Base-by-base conservation (phyloP, 768 basidiomycete genomes). In the Suillus cothurnatus region DNA sequence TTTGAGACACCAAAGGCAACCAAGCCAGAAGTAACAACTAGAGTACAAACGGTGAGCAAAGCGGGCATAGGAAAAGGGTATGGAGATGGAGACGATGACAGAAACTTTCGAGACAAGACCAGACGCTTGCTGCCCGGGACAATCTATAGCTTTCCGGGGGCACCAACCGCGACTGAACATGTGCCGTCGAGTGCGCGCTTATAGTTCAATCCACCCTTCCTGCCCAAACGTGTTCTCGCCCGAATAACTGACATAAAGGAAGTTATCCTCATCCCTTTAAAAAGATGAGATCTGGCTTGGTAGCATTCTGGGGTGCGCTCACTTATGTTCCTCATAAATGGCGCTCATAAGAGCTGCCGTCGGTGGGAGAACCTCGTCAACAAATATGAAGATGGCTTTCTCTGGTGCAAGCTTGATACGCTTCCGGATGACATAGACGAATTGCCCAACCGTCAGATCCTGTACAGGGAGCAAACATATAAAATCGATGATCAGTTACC, bases 311-410 rank as follows among this genome's bases (percentile, higher is more conserved):
- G 61, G 57, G 60, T 4, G 38, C 17, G 85, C 93, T 73, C 68
- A 98, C 96, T 99, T 99, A 86, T 99, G 97, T 80, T 99, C 97
- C 80, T 99, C 97, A 73, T 99, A 99, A 74, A 99, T 98, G 63
- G 94, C 90, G 73, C 94, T 95, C 97, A 99, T 99, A 58, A 99
- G 82, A 3, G 97, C 96, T 17, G 97, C 97, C 1, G 97, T 99
- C 50, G 97, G 97, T 52, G 97, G 97, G 34, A 99, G 85, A 62
- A 99, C 95, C 78, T 99, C 97, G 72, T 99, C 95, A 61, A 99
- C 97, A 73, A 99, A 99, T 80, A 99, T 98, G 83, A 99, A 99
- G 81, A 99, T 99, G 43, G 97, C 97, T 82, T 98, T 98, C 88
- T 99, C 97, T 38, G 97, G 96, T 28, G 95, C 93, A 64, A 99